Conservation (phyloP, 2,329 filamentous ascomycete genomes). For the Simplicillium sp. region DNA sequence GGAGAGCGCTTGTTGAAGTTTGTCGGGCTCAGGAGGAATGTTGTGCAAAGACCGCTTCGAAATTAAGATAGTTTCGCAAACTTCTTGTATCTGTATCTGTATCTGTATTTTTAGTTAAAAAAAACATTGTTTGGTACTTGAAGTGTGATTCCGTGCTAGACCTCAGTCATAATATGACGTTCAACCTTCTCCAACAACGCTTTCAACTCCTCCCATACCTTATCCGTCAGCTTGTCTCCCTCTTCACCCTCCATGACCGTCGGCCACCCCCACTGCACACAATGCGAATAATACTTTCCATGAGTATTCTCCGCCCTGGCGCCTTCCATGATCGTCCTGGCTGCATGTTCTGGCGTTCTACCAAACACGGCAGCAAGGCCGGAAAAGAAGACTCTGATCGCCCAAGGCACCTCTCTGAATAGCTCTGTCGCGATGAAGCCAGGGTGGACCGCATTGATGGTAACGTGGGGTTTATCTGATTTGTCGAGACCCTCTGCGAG, state of each 20-base stretch:
- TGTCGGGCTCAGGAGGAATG: too few species aligned
- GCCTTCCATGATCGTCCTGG: slow-evolving; percentile 26
- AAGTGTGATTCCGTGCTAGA: slow-evolving; percentile 11
- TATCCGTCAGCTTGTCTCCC: slow-evolving; percentile 23
- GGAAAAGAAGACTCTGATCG: slow-evolving; percentile 15
- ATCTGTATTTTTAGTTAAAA: too few species aligned
- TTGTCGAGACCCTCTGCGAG: slow-evolving; percentile 22
- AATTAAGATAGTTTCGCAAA: too few species aligned
- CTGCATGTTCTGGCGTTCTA: slow-evolving; percentile 27
- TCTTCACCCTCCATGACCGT: slow-evolving; percentile 20
- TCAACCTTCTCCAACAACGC: slow-evolving; percentile 31
- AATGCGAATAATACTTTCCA: slow-evolving; percentile 29
- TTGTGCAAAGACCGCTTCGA: too few species aligned
- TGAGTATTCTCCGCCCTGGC: slow-evolving; percentile 27
- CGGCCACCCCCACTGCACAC: slow-evolving; percentile 14
- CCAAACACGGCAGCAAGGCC: slow-evolving; percentile 15
- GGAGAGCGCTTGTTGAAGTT: too few species aligned
- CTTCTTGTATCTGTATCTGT: too few species aligned
- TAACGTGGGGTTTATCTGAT: slow-evolving; percentile 20
- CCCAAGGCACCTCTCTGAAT: slow-evolving; percentile 21
- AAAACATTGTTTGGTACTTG: too few species aligned
- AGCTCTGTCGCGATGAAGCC: slow-evolving; percentile 30
- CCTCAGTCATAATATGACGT: slow-evolving; percentile 23
- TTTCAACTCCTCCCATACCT: slow-evolving; percentile 32
- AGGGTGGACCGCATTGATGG: slow-evolving; percentile 28